phyloP scores from a whole-genome alignment of 1,284 basidiomycete genomes.

The Ceratobasidium sp. region DNA sequence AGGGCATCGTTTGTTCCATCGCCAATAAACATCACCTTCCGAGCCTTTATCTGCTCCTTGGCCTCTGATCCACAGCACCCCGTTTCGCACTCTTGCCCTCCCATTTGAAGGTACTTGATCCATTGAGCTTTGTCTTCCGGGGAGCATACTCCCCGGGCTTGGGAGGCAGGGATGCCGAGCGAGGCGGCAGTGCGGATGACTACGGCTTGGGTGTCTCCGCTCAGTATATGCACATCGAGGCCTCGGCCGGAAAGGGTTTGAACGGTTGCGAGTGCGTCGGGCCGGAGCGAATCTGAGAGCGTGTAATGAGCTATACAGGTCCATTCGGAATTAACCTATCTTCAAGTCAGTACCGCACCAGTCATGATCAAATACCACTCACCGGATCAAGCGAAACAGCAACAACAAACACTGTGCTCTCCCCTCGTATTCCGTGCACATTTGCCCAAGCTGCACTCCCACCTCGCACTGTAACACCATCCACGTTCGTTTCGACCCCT shows the following conservation, averaged over 20 bases:
- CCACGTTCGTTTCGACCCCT: not conserved
- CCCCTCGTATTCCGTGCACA: not conserved
- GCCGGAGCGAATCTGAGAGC: not conserved
- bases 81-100: not conserved
- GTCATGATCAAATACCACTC: not conserved
- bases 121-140: conserved; percentile 75
- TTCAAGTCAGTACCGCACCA: conserved; percentile 44
- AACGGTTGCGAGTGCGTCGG: conserved; percentile 40
- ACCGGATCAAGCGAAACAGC: not conserved
- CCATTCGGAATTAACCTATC: conserved; percentile 45
- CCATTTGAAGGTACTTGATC: conserved; percentile 51
- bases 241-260: conserved; percentile 52
- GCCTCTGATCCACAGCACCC: not conserved
- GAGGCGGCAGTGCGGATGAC: conserved; percentile 66
- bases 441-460: not conserved
- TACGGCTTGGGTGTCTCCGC: conserved; percentile 63
- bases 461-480: not conserved
- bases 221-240: conserved; percentile 46
- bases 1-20: conserved; percentile 84
- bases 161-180: conserved; percentile 66
- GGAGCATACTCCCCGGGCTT: conserved; percentile 78
- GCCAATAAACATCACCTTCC: conserved; percentile 68
- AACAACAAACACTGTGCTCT: not conserved
- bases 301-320: conserved; percentile 46
- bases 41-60: not conserved